phyloP scores from a whole-genome alignment of 2,329 filamentous ascomycete species.

The Verticillium zaregamsianum region DNA sequence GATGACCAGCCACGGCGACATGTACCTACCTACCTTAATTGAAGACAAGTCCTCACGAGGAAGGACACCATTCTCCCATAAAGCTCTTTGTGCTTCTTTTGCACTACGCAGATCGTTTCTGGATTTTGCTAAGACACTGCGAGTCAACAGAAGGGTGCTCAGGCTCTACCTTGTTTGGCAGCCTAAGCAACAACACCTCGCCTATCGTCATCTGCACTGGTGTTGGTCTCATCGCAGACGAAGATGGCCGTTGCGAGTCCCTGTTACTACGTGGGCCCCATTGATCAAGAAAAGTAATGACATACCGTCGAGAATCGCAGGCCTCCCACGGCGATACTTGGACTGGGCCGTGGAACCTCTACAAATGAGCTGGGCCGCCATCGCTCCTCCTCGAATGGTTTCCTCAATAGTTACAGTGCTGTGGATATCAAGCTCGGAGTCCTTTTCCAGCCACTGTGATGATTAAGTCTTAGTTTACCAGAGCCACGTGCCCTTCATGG shows the following conservation, averaged over 20 bases:
- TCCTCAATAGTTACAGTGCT: no score
- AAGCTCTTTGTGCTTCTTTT: no score
- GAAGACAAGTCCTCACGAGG: no score
- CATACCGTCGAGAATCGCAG: not conserved
- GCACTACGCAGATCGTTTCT: no score
- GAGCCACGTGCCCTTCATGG: not conserved
- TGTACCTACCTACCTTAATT: no score
- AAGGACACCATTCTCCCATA: no score
- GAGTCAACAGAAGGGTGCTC: no score
- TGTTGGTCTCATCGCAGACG: not conserved
- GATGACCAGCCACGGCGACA: no score
- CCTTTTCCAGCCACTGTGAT: no score
- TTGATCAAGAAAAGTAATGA: not conserved
- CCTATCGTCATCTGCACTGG: not conserved
- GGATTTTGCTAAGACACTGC: no score
- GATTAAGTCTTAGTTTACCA: not conserved
- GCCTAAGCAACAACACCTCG: not conserved
- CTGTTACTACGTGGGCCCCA: not conserved
- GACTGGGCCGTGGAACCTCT: not conserved
- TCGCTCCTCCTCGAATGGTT: not conserved
- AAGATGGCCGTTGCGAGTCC: not conserved
- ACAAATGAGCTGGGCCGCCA: not conserved
- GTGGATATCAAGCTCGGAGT: no score
- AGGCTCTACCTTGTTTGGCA: no score
- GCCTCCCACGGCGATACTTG: not conserved